A percentile compares a stretch with the other conserved stretches of the same genome.
These are phyloP conservation scores for Aspergillus affinis DNA, from an alignment of 495 filamentous ascomycete species.

Conservation along the genomic window DNA sequence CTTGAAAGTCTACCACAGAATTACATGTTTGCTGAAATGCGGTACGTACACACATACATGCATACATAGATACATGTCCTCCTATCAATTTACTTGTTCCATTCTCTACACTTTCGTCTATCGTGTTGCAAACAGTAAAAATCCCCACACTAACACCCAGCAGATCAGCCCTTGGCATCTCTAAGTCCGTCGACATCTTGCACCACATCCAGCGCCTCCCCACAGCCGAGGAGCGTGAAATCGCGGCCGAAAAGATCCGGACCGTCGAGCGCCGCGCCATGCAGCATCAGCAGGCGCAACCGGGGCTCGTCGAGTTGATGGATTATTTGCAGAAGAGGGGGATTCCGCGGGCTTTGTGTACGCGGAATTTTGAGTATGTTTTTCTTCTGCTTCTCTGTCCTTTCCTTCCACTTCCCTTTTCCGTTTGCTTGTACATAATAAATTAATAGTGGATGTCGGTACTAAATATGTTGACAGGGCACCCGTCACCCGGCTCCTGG, in stretches of 20 bases:
- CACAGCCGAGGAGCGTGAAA: constrained; percentile 50
- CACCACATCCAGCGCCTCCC: constrained; percentile 79
- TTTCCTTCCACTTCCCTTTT: too few relatives aligned
- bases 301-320: constrained; percentile 74
- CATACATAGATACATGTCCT: not conserved
- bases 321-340: constrained; percentile 66
- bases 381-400: not conserved
- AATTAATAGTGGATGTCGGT: not conserved
- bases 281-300: constrained; percentile 73
- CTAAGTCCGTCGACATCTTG: constrained; percentile 75
- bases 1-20: constrained; percentile 74
- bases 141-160: constrained; percentile 2
- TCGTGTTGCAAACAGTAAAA: not conserved
- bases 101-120: not conserved
- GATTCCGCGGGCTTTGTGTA: constrained; percentile 82
- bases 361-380: constrained; percentile 82
- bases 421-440: too few relatives aligned
- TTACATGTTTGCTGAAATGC: constrained; percentile 92
- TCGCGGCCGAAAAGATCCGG: constrained; percentile 70
- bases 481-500: constrained; percentile 68
- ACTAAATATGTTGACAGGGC: constrained; percentile 34
- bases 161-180: constrained; percentile 63
- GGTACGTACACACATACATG: constrained; percentile 45
- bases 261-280: constrained; percentile 79
- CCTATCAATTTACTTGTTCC: too few relatives aligned